A percentile compares a stretch with the other conserved stretches of the same genome.
Conservation (phyloP, 176 grass and related monocot genomes). For the Pharus latifolius region DNA sequence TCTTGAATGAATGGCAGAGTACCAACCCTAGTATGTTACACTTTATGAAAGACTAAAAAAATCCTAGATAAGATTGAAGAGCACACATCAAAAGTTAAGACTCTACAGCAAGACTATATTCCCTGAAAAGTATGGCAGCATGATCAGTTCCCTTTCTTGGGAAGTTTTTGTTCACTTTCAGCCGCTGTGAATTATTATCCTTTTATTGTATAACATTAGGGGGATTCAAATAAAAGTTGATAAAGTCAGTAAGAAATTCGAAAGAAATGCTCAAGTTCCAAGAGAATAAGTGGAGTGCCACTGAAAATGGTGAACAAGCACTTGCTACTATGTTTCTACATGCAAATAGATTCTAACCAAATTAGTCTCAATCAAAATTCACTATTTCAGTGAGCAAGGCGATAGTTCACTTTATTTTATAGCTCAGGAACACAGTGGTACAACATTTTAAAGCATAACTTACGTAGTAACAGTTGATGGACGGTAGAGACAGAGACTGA, state of each 20-base stretch:
- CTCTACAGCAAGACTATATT: too few relatives aligned
- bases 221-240: background rate
- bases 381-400: background rate
- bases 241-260: background rate
- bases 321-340: background rate
- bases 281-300: background rate
- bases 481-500: conserved; percentile 60
- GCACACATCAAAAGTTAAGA: too few relatives aligned
- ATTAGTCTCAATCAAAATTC: background rate
- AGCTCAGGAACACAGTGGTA: background rate
- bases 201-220: too few relatives aligned
- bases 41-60: too few relatives aligned
- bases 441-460: conserved; percentile 16
- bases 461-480: conserved; percentile 85
- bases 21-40: too few relatives aligned
- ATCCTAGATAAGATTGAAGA: too few relatives aligned
- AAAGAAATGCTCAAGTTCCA: background rate
- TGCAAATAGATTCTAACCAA: conserved; percentile 1
- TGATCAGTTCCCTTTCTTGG: too few relatives aligned
- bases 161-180: too few relatives aligned
- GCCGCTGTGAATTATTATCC: too few relatives aligned
- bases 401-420: background rate
- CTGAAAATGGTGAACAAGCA: background rate
- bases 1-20: too few relatives aligned
- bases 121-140: too few relatives aligned